These are phyloP conservation scores for Aquilaria sinensis DNA, from an alignment of 345 rosid species.

Conservation along the genomic window DNA sequence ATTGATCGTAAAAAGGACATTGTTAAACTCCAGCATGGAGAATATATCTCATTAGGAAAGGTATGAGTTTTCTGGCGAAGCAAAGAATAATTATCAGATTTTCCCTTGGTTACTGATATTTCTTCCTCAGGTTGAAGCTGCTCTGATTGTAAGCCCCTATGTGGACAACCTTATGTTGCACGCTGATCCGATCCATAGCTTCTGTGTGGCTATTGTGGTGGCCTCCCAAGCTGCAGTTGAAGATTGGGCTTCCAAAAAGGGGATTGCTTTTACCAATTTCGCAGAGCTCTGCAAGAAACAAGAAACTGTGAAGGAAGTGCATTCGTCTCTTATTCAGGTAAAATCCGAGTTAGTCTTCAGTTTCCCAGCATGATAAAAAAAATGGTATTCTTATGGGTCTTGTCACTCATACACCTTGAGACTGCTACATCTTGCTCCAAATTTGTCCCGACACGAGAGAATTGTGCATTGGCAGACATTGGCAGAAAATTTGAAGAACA, in stretches of 20 bases:
- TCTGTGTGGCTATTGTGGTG: conserved; percentile 89
- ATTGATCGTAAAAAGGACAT: conserved; percentile 96
- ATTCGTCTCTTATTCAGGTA: conserved; percentile 79
- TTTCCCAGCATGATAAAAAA: no score
- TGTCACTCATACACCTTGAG: not conserved
- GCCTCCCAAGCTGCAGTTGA: conserved; percentile 57
- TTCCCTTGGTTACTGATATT: conserved; percentile 13
- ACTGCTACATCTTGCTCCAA: not conserved
- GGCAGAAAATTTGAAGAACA: no score
- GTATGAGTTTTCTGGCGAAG: conserved; percentile 30
- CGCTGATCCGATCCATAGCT: conserved; percentile 88
- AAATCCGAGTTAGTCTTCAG: not conserved
- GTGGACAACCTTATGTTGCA: conserved; percentile 88
- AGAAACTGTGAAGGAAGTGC: conserved; percentile 66
- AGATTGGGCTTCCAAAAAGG: conserved; percentile 80
- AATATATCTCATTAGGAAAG: conserved; percentile 97
- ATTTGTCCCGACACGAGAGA: not conserved
- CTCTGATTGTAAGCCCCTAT: conserved; percentile 60
- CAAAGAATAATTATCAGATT: conserved; percentile 1
- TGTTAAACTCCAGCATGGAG: conserved; percentile 98
- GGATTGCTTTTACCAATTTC: conserved; percentile 39
- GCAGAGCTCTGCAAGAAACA: conserved; percentile 57
- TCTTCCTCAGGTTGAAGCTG: conserved; percentile 76
- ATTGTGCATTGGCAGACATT: no score
- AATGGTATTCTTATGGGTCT: no score